Percentiles rank a stretch among this genome's conserved stretches.
These are phyloP conservation scores for Claviceps lovelessii DNA, from an alignment of 2,329 filamentous ascomycete species.

Conservation along the genomic window DNA sequence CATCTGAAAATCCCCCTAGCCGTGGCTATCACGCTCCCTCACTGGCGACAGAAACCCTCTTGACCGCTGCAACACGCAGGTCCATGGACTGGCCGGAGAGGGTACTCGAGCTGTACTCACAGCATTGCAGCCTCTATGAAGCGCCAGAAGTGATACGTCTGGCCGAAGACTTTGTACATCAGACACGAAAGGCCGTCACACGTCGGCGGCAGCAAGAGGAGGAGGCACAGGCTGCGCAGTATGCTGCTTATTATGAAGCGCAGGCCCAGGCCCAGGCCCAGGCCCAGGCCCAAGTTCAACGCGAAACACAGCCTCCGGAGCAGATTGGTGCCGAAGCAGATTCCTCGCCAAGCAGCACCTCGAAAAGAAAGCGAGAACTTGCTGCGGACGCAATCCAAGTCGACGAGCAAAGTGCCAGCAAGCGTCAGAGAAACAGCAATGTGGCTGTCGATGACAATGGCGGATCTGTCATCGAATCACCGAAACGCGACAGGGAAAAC, in stretches of 20 bases:
- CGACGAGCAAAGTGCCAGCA: constrained; percentile 36
- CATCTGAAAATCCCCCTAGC: constrained; percentile 33
- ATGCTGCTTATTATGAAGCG: constrained; percentile 25
- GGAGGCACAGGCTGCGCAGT: constrained; percentile 40
- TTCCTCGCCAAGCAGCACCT: constrained; percentile 23
- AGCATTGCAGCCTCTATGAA: constrained; percentile 85
- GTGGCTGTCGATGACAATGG: constrained; percentile 14
- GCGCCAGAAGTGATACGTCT: constrained; percentile 58
- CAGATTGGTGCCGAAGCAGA: constrained; percentile 6
- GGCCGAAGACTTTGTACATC: constrained; percentile 60
- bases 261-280: constrained; percentile 8
- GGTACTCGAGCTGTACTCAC: constrained; percentile 57
- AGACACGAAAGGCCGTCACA: constrained; percentile 47
- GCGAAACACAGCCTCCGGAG: constrained; percentile 11
- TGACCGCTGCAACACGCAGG: constrained; percentile 48
- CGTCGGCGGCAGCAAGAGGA: constrained; percentile 54
- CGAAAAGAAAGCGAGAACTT: constrained; percentile 64
- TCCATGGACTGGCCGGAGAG: constrained; percentile 65
- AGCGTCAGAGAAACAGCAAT: constrained; percentile 47
- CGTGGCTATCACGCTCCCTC: constrained; percentile 42
- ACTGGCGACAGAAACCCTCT: constrained; percentile 61
- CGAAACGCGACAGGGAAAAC: constrained; percentile 80
- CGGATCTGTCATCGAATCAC: constrained; percentile 14
- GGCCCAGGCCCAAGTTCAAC: background rate
- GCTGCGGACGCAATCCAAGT: constrained; percentile 28